Conservation (phyloP, 805 yeast species). For the Candida insectorum region DNA sequence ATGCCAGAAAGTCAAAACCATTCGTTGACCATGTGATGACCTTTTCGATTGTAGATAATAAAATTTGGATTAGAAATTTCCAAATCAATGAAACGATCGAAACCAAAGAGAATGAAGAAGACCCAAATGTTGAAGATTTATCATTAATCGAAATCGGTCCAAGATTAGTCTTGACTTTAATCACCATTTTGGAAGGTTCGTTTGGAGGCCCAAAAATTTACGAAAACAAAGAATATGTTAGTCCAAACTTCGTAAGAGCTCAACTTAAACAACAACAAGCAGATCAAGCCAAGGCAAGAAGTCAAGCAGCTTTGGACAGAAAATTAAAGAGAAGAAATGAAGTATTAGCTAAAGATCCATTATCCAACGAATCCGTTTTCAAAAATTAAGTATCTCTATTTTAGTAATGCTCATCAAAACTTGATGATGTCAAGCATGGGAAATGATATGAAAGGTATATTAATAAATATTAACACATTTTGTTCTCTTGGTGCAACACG, state of each 20-base stretch:
- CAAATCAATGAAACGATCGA: conserved; percentile 73
- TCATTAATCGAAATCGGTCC: conserved; percentile 95
- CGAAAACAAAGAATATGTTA: conserved; percentile 94
- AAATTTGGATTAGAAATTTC: conserved; percentile 93
- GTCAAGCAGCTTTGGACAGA: conserved; percentile 73
- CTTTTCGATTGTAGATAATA: conserved; percentile 86
- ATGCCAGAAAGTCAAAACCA: conserved; percentile 88
- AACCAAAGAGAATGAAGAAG: conserved; percentile 51
- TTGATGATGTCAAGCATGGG: no score
- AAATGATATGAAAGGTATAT: no score
- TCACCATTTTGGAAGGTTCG: conserved; percentile 91
- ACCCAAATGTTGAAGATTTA: conserved; percentile 52
- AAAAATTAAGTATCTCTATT: conserved; percentile 27
- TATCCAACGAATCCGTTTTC: conserved; percentile 74
- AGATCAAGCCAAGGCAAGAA: conserved; percentile 69
- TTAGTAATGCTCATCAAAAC: no score
- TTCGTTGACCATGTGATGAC: conserved; percentile 94
- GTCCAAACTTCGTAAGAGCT: conserved; percentile 93
- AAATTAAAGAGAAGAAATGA: conserved; percentile 74
- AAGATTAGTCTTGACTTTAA: conserved; percentile 87
- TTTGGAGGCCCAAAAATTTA: conserved; percentile 97
- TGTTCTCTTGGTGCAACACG: no score
- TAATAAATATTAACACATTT: no score
- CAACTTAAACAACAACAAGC: conserved; percentile 81
- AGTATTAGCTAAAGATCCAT: conserved; percentile 75